A percentile compares a stretch with the other conserved stretches of the same genome.
Conservation (phyloP, 371 early-diverging fungal species). For the Circinella minor region DNA sequence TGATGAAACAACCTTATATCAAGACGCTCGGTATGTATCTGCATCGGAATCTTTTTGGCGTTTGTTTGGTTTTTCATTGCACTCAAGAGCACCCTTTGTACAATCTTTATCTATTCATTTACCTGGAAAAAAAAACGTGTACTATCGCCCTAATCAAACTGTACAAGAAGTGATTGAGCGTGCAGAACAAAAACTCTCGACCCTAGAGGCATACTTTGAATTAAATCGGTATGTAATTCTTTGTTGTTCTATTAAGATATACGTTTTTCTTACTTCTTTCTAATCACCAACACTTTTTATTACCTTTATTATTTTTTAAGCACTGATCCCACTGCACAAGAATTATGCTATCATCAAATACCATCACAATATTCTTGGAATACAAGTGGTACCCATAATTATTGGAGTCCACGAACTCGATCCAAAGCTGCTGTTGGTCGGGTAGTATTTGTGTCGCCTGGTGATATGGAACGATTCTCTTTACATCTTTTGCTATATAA, state of each 20-base stretch:
- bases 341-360: slow-evolving; percentile 4
- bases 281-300: neutral
- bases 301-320: slow-evolving; percentile 23
- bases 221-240: neutral
- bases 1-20: slow-evolving; percentile 23
- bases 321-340: neutral
- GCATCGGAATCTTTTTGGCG: slow-evolving; percentile 34
- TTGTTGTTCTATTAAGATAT: no score
- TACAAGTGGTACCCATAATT: no score
- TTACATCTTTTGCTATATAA: neutral
- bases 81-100: slow-evolving; percentile 20
- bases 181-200: neutral
- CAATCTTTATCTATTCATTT: slow-evolving; percentile 26
- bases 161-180: slow-evolving; percentile 15
- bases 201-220: neutral
- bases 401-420: no score
- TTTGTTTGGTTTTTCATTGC: slow-evolving; percentile 27
- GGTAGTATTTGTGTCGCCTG: neutral
- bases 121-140: slow-evolving; percentile 17
- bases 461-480: neutral
- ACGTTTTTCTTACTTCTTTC: neutral
- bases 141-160: slow-evolving; percentile 14
- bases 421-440: neutral
- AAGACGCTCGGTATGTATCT: slow-evolving; percentile 36
- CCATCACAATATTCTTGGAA: neutral